Conservation (phyloP, 495 filamentous ascomycete species). For the Neurospora hispaniola region DNA sequence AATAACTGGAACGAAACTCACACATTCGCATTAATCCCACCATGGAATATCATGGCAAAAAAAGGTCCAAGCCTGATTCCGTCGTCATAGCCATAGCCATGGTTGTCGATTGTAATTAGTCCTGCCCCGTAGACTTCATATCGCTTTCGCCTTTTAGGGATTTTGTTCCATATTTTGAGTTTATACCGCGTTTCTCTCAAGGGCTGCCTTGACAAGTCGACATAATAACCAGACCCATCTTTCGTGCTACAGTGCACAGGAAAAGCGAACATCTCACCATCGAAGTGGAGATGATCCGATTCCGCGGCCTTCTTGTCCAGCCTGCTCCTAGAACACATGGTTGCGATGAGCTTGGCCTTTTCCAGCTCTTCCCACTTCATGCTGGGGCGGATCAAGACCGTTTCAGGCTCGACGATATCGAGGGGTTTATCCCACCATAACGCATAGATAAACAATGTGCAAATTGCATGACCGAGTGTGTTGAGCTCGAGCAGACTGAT, state of each 20-base stretch:
- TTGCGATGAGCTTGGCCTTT: neutral
- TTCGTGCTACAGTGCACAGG: neutral
- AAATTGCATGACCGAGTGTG: neutral
- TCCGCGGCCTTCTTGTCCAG: neutral
- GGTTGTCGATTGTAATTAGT: no score
- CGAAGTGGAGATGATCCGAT: neutral
- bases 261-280: neutral
- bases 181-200: no score
- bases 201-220: neutral
- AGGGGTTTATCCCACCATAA: neutral
- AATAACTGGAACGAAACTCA: neutral
- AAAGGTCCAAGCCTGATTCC: no score
- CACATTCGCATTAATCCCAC: no score
- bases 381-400: neutral
- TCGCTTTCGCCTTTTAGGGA: no score
- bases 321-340: neutral
- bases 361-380: fast-evolving
- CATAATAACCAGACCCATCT: neutral
- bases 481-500: neutral
- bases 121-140: no score
- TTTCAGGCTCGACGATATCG: neutral
- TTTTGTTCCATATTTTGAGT: no score
- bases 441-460: neutral
- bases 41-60: no score
- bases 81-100: no score